phyloP scores from a whole-genome alignment of 2,329 filamentous ascomycete genomes.

The Sporothrix pseudoabietina region DNA sequence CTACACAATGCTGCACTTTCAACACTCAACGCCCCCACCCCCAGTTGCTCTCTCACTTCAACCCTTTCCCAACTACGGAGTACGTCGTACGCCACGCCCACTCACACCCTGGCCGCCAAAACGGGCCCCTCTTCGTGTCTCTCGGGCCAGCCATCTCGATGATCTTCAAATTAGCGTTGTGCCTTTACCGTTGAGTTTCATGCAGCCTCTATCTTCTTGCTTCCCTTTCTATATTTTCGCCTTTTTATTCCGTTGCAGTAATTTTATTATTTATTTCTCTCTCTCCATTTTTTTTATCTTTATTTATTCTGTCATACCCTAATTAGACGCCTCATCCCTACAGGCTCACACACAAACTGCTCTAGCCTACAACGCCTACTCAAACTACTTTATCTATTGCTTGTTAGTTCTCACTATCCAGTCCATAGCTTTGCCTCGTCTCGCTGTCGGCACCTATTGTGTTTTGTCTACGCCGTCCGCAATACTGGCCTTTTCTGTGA shows the following conservation, averaged over 20 bases:
- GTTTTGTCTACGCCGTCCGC: neutral
- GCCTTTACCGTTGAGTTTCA: constrained; percentile 10
- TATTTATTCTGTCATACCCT: constrained; percentile 8
- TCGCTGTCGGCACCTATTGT: neutral
- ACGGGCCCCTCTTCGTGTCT: constrained; percentile 24
- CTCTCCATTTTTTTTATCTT: neutral
- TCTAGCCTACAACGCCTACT: neutral
- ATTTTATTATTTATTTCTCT: neutral
- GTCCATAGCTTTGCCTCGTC: constrained; percentile 8
- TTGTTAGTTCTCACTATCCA: constrained; percentile 16
- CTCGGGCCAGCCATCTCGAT: constrained; percentile 21
- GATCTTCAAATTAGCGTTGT: constrained; percentile 23
- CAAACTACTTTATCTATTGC: neutral
- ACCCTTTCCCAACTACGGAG: constrained; percentile 7
- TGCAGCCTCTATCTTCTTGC: constrained; percentile 21
- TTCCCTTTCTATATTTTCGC: neutral
- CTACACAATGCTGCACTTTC: neutral
- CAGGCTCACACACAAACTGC: neutral
- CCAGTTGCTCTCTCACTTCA: neutral
- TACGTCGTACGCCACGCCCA: constrained; percentile 1
- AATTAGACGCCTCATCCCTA: constrained; percentile 9
- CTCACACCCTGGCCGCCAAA: constrained; percentile 22
- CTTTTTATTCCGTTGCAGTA: neutral
- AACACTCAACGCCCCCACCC: neutral
- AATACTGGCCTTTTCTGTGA: neutral